phyloP scores from a whole-genome alignment of 805 yeast genomes.

The Wickerhamomyces rabaulensis region DNA sequence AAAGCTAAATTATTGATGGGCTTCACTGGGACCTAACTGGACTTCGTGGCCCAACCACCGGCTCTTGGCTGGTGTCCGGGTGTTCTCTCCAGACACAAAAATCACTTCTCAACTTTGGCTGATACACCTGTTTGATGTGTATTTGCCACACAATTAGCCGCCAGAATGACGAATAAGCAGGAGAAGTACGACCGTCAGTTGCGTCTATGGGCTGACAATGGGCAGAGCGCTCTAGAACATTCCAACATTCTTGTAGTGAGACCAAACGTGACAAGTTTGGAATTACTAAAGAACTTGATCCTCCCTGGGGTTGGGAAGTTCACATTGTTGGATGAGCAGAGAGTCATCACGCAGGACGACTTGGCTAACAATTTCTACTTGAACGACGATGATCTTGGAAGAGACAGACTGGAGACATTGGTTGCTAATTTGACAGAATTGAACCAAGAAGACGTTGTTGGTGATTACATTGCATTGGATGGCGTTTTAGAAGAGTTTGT shows the following conservation, averaged over 20 bases:
- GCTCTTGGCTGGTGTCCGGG: no score
- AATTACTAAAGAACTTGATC: slow-evolving; percentile 69
- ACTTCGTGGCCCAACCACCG: no score
- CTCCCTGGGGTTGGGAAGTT: slow-evolving; percentile 70
- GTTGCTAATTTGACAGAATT: slow-evolving; percentile 43
- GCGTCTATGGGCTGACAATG: slow-evolving; percentile 77
- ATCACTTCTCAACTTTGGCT: no score
- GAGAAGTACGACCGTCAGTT: slow-evolving; percentile 79
- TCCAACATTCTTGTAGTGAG: slow-evolving; percentile 60
- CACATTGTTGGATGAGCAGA: slow-evolving; percentile 48
- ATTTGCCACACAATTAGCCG: not conserved
- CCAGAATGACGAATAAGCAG: not conserved
- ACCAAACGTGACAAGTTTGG: slow-evolving; percentile 55
- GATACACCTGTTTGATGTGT: no score
- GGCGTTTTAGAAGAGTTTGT: slow-evolving; percentile 8
- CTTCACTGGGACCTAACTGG: no score
- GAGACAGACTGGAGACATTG: slow-evolving; percentile 34
- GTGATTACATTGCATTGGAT: slow-evolving; percentile 22
- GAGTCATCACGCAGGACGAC: slow-evolving; percentile 36
- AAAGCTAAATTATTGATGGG: no score
- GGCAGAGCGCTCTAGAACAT: slow-evolving; percentile 56
- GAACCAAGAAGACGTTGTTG: slow-evolving; percentile 34
- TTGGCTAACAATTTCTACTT: slow-evolving; percentile 62
- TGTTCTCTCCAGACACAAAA: no score
- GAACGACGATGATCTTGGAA: slow-evolving; percentile 37